Conservation (phyloP, 1,284 basidiomycete genomes). For the Austroboletus novae-zelandiae region DNA sequence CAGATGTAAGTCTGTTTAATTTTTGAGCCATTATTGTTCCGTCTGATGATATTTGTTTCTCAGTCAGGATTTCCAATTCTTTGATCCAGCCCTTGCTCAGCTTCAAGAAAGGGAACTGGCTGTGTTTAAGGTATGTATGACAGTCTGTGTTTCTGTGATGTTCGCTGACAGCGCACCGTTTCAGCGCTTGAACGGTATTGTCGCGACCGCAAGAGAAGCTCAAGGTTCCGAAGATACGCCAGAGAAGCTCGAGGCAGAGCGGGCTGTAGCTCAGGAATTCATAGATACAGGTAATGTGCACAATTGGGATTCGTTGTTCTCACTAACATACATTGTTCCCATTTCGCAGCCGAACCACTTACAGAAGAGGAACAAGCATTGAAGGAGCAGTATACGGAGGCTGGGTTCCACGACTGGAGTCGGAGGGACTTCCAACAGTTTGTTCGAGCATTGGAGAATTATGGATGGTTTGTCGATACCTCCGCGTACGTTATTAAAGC, state of each 20-base stretch:
- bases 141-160: neutral
- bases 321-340: neutral
- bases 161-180: neutral
- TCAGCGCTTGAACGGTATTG: constrained; percentile 70
- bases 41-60: neutral
- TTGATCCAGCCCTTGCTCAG: constrained; percentile 77
- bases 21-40: no score
- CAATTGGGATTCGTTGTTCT: neutral
- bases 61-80: constrained; percentile 98
- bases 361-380: constrained; percentile 81
- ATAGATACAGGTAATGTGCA: constrained; percentile 70
- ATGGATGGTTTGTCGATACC: constrained; percentile 69
- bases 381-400: constrained; percentile 76
- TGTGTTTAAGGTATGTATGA: constrained; percentile 62
- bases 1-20: constrained; percentile 53
- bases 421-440: constrained; percentile 93
- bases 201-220: constrained; percentile 70
- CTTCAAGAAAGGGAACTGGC: constrained; percentile 89
- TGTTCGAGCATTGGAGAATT: constrained; percentile 79
- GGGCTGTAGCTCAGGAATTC: constrained; percentile 77
- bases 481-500: neutral
- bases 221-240: constrained; percentile 74
- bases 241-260: constrained; percentile 84
- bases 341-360: constrained; percentile 70
- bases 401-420: constrained; percentile 91